Evolutionary conservation across 2,329 filamentous ascomycete species (phyloP), one percentile per base, ranked within the genome.

Genomic region (Colletotrichum cereale): DNA sequence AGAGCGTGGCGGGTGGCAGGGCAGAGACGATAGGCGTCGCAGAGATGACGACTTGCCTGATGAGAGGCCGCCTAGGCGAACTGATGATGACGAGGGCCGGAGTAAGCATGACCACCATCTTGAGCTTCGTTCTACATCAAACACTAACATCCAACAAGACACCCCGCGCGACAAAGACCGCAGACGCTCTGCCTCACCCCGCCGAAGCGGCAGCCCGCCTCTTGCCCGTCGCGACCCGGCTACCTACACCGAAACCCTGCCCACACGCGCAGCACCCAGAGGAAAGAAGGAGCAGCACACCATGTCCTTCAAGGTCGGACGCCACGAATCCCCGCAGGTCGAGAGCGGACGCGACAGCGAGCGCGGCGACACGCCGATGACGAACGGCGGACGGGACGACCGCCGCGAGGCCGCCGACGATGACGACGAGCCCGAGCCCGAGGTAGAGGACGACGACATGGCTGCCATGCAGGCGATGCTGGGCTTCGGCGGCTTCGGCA

Each of bases 401-500:
- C 5, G 52, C 55, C 72, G 67, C 62, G 76, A 56, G 24, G 40
- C 62, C 58, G 65, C 73, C 56, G 75, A 71, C 34, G 67, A 34
- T 16, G 73, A 72, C 14, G 77, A 79, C 11, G 84, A 87, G 21
- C 86, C 88, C 24, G 87, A 87, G 50, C 82, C 86, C 36, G 78
- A 86, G 21, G 83, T 86, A 61, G 87, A 87, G 40, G 92, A 95
- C 73, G 91, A 92, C 73, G 90, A 91, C 62, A 85, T 92, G 78
- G 89, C 87, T 66, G 89, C 89, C 71, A 96, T 98, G 92, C 87
- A 91, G 76, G 91, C 91, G 61, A 90, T 95, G 85, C 95, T 99
- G 93, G 96, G 96, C 2, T 98, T 99, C 78, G 90, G 90, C 24
- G 89, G 88, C 0, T 99, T 98, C 82, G 91, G 91, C 69, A 91